phyloP scores from a whole-genome alignment of 1,284 basidiomycete genomes.

The Lignosus rhinocerotis region DNA sequence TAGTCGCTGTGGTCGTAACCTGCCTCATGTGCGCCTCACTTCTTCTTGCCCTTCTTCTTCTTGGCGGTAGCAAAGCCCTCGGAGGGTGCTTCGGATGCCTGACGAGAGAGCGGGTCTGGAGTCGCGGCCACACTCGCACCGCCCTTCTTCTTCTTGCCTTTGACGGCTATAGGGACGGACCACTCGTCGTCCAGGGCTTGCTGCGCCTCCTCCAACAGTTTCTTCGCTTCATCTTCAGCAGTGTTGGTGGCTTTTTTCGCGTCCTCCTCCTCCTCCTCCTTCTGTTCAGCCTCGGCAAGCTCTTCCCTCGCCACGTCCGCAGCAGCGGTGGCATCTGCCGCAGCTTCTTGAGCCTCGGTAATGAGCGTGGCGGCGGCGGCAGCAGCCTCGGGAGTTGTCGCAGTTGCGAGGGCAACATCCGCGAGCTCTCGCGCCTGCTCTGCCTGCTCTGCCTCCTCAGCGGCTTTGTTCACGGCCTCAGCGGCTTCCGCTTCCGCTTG shows the following conservation, averaged over 20 bases:
- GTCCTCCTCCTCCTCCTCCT: slow-evolving; percentile 19
- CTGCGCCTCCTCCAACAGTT: slow-evolving; percentile 20
- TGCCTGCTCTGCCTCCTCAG: slow-evolving; percentile 12
- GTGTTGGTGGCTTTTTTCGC: slow-evolving; percentile 11
- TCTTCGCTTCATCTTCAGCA: slow-evolving; percentile 15
- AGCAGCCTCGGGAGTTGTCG: slow-evolving; percentile 4
- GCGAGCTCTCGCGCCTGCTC: slow-evolving; percentile 4
- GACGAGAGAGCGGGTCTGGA: slow-evolving; percentile 11
- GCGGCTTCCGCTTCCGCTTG: slow-evolving; percentile 30
- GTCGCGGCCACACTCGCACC: slow-evolving; percentile 7
- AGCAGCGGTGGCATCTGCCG: slow-evolving; percentile 8
- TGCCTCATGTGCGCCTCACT: slow-evolving; percentile 13
- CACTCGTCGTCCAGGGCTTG: slow-evolving; percentile 20
- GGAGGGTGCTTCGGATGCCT: slow-evolving; percentile 3
- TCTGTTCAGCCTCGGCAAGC: slow-evolving; percentile 8
- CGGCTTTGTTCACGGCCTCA: slow-evolving; percentile 3
- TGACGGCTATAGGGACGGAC: slow-evolving; percentile 12
- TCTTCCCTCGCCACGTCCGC: slow-evolving; percentile 8
- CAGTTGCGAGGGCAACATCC: slow-evolving; percentile 3
- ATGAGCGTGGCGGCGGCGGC: slow-evolving; percentile 1
- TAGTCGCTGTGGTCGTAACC: slow-evolving; percentile 7
- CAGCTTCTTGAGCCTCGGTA: slow-evolving; percentile 5
- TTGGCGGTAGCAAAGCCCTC: slow-evolving; percentile 10
- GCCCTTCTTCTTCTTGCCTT: slow-evolving; percentile 23
- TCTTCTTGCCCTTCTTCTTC: slow-evolving; percentile 27